Evolutionary conservation across 768 basidiomycete genomes (phyloP).

Genomic region (Tricholoma matsutake): DNA sequence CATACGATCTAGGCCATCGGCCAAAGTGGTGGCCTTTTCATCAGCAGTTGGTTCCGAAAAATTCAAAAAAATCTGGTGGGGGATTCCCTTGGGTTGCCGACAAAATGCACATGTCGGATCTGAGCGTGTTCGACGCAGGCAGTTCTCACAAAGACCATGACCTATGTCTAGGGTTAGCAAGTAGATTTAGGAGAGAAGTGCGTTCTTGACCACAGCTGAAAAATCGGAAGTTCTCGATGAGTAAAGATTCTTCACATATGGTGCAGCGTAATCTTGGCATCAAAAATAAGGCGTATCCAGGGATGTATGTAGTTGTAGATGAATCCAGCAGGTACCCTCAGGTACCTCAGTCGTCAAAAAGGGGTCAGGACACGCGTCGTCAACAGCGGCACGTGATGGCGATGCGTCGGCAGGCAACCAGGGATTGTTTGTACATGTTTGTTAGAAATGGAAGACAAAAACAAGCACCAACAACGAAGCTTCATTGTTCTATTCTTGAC

Average conservation of each 20-base stretch:
- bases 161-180: neutral
- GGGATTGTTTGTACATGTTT: neutral
- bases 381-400: no score
- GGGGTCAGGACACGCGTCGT: no score
- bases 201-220: neutral
- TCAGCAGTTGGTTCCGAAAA: neutral
- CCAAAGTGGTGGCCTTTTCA: neutral
- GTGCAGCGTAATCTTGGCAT: conserved; percentile 3
- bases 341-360: no score
- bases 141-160: neutral
- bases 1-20: conserved; percentile 4
- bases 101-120: neutral
- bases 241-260: neutral
- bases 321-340: no score
- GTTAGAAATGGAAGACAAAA: neutral
- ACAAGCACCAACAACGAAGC: neutral
- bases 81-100: neutral
- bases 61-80: neutral
- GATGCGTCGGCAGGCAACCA: no score
- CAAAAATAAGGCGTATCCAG: no score
- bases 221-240: conserved; percentile 1
- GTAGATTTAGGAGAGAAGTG: neutral
- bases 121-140: neutral
- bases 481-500: conserved; percentile 5
- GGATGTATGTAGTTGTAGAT: no score